phyloP scores from a whole-genome alignment of 116 monocot species.

The Dioscorea cayenensis region DNA sequence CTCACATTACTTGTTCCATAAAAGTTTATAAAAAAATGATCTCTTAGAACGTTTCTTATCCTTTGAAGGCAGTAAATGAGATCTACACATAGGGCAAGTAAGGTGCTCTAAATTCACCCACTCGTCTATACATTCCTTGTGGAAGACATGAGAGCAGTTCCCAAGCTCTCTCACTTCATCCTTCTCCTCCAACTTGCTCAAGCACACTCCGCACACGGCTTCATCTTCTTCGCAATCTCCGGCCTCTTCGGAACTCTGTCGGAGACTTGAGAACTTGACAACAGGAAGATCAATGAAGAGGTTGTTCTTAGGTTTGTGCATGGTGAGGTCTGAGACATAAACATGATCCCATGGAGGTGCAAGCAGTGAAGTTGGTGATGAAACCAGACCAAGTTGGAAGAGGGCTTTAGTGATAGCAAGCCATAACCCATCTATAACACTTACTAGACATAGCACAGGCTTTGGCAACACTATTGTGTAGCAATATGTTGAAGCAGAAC shows the following conservation, averaged over 20 bases:
- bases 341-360: slow-evolving; percentile 2
- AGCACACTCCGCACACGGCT: slow-evolving; percentile 1
- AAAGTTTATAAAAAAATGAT: no score
- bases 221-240: not conserved
- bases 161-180: slow-evolving; percentile 10
- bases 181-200: not conserved
- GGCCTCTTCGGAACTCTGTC: not conserved
- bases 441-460: not conserved
- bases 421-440: not conserved
- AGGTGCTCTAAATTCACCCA: not conserved
- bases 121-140: slow-evolving; percentile 6
- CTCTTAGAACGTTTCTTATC: no score
- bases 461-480: not conserved
- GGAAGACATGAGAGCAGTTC: slow-evolving; percentile 1
- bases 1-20: no score
- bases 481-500: not conserved
- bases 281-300: not conserved
- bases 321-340: not conserved
- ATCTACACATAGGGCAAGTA: not conserved
- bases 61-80: not conserved
- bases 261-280: not conserved
- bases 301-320: not conserved
- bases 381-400: not conserved
- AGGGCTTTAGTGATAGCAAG: not conserved
- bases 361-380: not conserved